Evolutionary conservation across 257 asterid genomes (phyloP), one percentile per base, ranked within the genome.

Genomic region (Gardenia jasminoides): DNA sequence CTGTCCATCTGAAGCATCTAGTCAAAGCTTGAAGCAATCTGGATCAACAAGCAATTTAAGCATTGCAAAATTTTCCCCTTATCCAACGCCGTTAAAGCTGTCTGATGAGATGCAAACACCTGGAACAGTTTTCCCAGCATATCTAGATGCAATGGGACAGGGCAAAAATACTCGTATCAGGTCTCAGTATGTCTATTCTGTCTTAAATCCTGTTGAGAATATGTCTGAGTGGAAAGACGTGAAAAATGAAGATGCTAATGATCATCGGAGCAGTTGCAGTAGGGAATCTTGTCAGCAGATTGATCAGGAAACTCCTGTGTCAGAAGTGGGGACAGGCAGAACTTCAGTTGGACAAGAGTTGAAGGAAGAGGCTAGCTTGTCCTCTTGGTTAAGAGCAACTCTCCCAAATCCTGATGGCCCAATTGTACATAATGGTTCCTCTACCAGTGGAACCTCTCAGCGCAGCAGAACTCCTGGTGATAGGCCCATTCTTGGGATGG

Each of bases 401-500:
- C 62, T 88, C 65, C 72, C 80, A 76, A 82, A 81, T 72, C 74
- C 80, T 65, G 89, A 83, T 54, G 85, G 68, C 64, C 77, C 56
- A 47, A 83, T 26, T 67, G 87, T 78, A 79, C 68, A 50, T 26
- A 62, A 67, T 67, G 82, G 79, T 82, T 80, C 87, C 0, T 30
- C 9, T 41, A 36, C 44, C 61, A 80, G 73, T 73, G 85, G 81
- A 79, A 84, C 76, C 46, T 76, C 75, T 81, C 79, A 43, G 48
- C 64, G 17, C 70, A 82, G 80, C 50, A 82, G 75, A 85, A 87
- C 87, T 79, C 89, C 91, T 43, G 85, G 82, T 24, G 99, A 95
- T 72, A 88, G 97, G 87, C 99, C 99, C 74, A 95, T 95, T 78
- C 84, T 95, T 47, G 99, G 99, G 48, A 85, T 90, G 96, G 97